These are phyloP conservation scores for Hymenoscyphus repandus DNA, from an alignment of 2,329 filamentous ascomycete genomes.

Conservation along the genomic window DNA sequence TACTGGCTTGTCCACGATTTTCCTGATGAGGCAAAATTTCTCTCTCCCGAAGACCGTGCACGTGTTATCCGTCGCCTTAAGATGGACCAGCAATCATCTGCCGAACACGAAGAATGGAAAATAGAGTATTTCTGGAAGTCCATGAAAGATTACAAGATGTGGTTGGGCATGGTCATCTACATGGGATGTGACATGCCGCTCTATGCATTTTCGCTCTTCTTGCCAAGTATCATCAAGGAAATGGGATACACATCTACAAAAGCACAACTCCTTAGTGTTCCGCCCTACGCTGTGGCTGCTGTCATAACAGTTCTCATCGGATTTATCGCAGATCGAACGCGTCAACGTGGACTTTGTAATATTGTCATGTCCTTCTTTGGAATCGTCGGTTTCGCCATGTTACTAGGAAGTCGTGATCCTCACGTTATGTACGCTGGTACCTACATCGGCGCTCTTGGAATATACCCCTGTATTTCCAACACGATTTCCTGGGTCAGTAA, in stretches of 20 bases:
- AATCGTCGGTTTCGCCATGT: slow-evolving; percentile 73
- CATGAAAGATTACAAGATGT: slow-evolving; percentile 81
- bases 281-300: slow-evolving; percentile 69
- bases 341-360: slow-evolving; percentile 74
- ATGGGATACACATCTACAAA: slow-evolving; percentile 50
- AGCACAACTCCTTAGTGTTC: slow-evolving; percentile 69
- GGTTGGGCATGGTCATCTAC: slow-evolving; percentile 67
- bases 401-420: slow-evolving; percentile 59
- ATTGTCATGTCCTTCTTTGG: slow-evolving; percentile 65
- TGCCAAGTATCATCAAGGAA: slow-evolving; percentile 70
- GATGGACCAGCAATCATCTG: slow-evolving; percentile 67
- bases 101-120: slow-evolving; percentile 69
- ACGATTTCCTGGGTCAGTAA: slow-evolving; percentile 86
- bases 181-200: slow-evolving; percentile 70
- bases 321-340: slow-evolving; percentile 70
- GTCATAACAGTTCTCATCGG: slow-evolving; percentile 65
- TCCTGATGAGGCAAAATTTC: slow-evolving; percentile 69
- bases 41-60: slow-evolving; percentile 62
- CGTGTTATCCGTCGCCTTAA: slow-evolving; percentile 68
- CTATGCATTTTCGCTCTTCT: slow-evolving; percentile 72
- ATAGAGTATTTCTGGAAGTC: slow-evolving; percentile 67
- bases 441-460: slow-evolving; percentile 80
- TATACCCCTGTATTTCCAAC: slow-evolving; percentile 82
- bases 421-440: slow-evolving; percentile 75
- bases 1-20: slow-evolving; percentile 83